Conservation (phyloP, 352 stramenopile genomes). For the Peronospora belbahrii region DNA sequence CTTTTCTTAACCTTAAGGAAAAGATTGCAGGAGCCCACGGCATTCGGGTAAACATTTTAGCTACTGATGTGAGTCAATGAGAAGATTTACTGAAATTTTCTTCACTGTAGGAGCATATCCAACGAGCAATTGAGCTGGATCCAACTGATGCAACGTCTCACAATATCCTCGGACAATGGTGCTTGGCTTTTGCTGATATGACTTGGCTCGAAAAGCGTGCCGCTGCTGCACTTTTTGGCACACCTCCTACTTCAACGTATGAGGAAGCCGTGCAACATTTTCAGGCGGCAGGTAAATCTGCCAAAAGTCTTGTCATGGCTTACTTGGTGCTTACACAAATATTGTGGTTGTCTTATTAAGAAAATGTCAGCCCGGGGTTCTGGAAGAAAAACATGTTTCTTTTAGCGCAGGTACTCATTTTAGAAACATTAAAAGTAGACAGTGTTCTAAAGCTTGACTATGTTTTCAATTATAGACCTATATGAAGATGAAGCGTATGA, state of each 20-base stretch:
- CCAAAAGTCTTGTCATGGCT: background rate
- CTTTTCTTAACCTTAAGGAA: constrained; percentile 55
- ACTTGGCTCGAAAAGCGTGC: constrained; percentile 69
- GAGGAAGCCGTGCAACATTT: constrained; percentile 56
- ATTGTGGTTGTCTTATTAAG: constrained; percentile 18
- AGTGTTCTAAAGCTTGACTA: background rate
- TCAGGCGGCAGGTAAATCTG: constrained; percentile 33
- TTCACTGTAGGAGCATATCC: constrained; percentile 39
- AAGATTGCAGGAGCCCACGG: constrained; percentile 64
- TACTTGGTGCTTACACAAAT: background rate
- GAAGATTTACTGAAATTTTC: background rate
- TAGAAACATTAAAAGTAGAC: background rate
- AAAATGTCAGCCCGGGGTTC: constrained; percentile 52
- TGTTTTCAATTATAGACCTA: constrained; percentile 32
- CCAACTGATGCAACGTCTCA: constrained; percentile 47
- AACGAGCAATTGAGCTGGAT: constrained; percentile 68
- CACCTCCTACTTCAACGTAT: constrained; percentile 47
- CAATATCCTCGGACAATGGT: constrained; percentile 73
- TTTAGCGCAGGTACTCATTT: constrained; percentile 33
- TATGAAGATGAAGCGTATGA: constrained; percentile 50
- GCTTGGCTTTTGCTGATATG: constrained; percentile 70
- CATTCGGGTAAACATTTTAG: constrained; percentile 35
- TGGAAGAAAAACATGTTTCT: constrained; percentile 79
- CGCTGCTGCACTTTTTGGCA: constrained; percentile 58
- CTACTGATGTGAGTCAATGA: background rate